Evolutionary conservation across 2,329 filamentous ascomycete species (phyloP).

Genomic region (Sordariomycetes sp.): DNA sequence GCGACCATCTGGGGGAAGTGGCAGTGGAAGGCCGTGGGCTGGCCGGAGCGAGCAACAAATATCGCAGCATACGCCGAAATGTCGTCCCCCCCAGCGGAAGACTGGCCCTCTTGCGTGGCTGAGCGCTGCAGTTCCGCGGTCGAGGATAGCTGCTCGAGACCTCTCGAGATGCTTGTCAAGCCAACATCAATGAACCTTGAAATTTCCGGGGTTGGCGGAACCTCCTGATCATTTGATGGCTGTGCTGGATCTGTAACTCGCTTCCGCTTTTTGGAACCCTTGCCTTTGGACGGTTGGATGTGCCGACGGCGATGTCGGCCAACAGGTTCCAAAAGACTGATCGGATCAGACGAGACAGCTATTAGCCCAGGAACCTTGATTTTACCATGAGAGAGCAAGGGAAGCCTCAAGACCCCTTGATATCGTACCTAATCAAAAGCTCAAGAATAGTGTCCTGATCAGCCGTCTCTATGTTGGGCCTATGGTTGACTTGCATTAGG

Average conservation of each 20-base stretch:
- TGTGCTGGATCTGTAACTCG: conserved; percentile 6
- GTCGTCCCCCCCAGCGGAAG: background rate
- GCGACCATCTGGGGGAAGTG: conserved; percentile 48
- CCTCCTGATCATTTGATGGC: background rate
- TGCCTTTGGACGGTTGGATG: conserved; percentile 48
- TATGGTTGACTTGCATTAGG: conserved; percentile 17
- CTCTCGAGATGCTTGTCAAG: conserved; percentile 50
- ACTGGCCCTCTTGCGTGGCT: background rate
- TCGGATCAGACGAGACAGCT: background rate
- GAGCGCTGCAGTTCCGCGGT: background rate
- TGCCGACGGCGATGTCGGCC: conserved; percentile 49
- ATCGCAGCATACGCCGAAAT: conserved; percentile 34
- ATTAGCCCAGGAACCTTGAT: background rate
- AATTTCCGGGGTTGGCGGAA: conserved; percentile 35
- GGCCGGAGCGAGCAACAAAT: conserved; percentile 47
- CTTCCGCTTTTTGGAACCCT: conserved; percentile 43
- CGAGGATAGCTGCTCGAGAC: conserved; percentile 31
- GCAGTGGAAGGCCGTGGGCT: conserved; percentile 45
- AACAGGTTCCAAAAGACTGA: conserved; percentile 52
- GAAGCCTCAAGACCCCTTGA: background rate
- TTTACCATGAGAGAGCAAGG: background rate
- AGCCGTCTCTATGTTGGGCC: conserved; percentile 47
- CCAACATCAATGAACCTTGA: conserved; percentile 51
- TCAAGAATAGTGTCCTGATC: conserved; percentile 57
- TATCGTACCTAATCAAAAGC: conserved; percentile 50